Base-by-base conservation (phyloP, 129 eudicot genomes). In the Solidago caesia region DNA sequence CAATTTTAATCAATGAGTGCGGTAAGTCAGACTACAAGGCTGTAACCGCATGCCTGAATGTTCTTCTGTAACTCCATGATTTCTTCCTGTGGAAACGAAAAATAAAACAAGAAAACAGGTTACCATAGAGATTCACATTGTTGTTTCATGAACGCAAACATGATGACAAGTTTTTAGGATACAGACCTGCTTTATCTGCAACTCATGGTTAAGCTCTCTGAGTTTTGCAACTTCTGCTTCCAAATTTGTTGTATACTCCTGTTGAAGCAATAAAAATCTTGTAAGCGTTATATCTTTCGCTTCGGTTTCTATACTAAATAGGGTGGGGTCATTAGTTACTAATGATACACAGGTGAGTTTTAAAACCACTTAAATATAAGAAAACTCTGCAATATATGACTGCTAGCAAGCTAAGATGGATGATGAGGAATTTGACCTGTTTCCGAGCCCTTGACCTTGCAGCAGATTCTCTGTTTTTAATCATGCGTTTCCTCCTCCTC, bases 361-460 rank as follows among this genome's bases (percentile, higher is more conserved):
- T 33, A 15, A 62, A 62, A 26, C 14, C 5, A 5, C 55, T 44
- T 21, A 8, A 70, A 33, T 43, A 15, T 33, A 33, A 33, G 39
- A 33, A 33, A 33, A 33, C 39, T 33, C 39, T 3, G 39, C 2
- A 33, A 33, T 33, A 33, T 33, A 33, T 33, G 39, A 33, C 39
- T 33, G 39, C 39, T 33, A 33, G 39, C 39, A 33, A 33, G 39
- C 39, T 12, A 57, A 33, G 46, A 63, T 15, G 9, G 25, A 4
- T 49, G 72, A 44, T 75, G 14, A 63, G 57, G 48, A 51, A 33
- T 33, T 33, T 79, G 73, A 89, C 98, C 98, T 92, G 98, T 72
- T 92, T 92, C 52, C 96, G 83, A 75, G 96, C 96, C 78, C 98
- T 80, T 65, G 98, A 92, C 81, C 98, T 82, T 29, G 98, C 95